Percentiles rank a stretch among this genome's conserved stretches.
Conservation (phyloP, 805 yeast species). For the Priceomyces medius region DNA sequence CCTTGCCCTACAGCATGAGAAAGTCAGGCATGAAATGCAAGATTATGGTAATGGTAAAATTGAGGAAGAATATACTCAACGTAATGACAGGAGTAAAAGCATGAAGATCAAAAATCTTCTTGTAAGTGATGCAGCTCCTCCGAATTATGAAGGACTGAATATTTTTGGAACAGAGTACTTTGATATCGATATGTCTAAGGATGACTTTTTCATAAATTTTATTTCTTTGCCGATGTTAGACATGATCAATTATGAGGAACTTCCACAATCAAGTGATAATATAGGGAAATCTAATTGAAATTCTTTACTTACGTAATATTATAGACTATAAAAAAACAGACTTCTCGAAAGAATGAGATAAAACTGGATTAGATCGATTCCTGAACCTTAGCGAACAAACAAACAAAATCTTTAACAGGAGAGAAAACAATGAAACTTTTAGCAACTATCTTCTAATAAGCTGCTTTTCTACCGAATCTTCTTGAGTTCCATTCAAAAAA, state of each 20-base stretch:
- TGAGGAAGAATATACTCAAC: conserved; percentile 17
- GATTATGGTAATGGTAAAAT: conserved; percentile 33
- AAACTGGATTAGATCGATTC: too few species aligned
- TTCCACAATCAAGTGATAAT: too few species aligned
- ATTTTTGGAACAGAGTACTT: neutral
- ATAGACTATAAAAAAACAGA: too few species aligned
- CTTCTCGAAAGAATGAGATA: too few species aligned
- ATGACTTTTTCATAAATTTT: conserved; percentile 1
- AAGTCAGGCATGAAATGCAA: conserved; percentile 24
- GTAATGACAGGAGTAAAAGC: conserved; percentile 9
- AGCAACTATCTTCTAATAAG: too few species aligned
- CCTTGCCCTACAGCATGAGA: conserved; percentile 16
- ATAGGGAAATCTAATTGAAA: too few species aligned
- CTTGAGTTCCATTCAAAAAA: neutral
- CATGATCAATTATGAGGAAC: conserved; percentile 17
- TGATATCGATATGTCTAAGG: neutral
- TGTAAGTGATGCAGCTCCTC: conserved; percentile 3
- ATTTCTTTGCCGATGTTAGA: conserved; percentile 15
- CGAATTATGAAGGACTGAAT: neutral
- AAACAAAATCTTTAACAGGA: too few species aligned
- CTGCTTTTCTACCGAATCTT: too few species aligned
- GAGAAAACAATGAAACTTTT: too few species aligned
- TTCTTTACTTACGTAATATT: too few species aligned
- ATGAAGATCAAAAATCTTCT: conserved; percentile 15
- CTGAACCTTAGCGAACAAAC: too few species aligned